Percentiles rank a stretch among this genome's conserved stretches.
Evolutionary conservation across 179 eudicot genomes (phyloP).

Genomic region (Heliamphora pulchella): DNA sequence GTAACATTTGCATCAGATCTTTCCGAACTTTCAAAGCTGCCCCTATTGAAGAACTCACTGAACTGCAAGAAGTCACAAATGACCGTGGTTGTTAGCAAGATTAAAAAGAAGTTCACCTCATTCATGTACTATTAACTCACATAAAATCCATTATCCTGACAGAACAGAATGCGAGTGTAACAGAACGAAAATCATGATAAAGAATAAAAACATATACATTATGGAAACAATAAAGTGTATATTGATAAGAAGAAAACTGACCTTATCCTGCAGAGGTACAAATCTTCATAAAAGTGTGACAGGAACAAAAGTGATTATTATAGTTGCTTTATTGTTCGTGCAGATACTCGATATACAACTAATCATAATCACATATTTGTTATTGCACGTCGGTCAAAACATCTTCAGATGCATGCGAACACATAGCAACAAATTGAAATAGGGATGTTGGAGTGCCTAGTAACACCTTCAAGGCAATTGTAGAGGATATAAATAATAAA

Average conservation of each 20-base stretch:
- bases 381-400: no score
- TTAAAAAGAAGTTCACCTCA: neutral
- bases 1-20: conserved; percentile 26
- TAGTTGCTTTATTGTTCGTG: no score
- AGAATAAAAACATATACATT: neutral
- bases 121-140: neutral
- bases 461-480: no score
- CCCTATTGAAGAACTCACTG: conserved; percentile 21
- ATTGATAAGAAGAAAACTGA: neutral
- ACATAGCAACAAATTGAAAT: no score
- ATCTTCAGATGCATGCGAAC: no score
- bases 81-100: conserved; percentile 1
- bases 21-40: conserved; percentile 19
- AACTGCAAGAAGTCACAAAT: conserved; percentile 28
- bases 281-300: neutral
- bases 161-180: neutral
- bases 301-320: neutral
- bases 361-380: no score
- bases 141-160: neutral
- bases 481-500: no score
- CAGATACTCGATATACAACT: no score
- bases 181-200: neutral
- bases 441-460: no score
- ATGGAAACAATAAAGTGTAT: neutral
- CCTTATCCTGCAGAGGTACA: neutral